Evolutionary conservation across 306 rosid species (phyloP).

Genomic region (Glycyrrhiza uralensis): DNA sequence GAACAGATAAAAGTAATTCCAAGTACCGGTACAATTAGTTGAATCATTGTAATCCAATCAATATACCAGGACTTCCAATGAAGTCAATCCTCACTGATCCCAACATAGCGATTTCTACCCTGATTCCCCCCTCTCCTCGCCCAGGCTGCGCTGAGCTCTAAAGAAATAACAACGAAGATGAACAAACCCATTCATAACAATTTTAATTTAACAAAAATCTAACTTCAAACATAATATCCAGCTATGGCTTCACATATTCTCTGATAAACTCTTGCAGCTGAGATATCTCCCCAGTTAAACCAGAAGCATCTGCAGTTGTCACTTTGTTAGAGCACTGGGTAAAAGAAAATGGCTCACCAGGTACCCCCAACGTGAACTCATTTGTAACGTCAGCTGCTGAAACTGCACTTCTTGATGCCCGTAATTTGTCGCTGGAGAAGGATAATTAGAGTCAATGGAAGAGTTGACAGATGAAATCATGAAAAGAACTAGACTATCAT

Average conservation of each 20-base stretch:
- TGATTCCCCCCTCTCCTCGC: not conserved
- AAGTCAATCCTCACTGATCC: conserved; percentile 11
- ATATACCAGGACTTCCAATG: not conserved
- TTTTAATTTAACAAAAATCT: not conserved
- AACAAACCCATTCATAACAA: not conserved
- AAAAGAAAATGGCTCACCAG: conserved; percentile 69
- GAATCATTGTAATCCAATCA: conserved; percentile 6
- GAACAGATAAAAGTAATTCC: conserved; percentile 7
- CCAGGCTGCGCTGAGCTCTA: conserved; percentile 8
- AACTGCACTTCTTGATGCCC: conserved; percentile 78
- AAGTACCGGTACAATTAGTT: conserved; percentile 5
- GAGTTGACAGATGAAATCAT: not conserved
- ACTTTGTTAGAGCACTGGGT: conserved; percentile 79
- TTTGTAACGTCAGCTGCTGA: conserved; percentile 73
- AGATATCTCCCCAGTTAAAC: conserved; percentile 65
- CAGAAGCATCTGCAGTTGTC: conserved; percentile 74
- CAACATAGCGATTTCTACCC: not conserved
- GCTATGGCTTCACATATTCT: conserved; percentile 51
- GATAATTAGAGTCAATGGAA: conserved; percentile 7
- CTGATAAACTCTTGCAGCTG: conserved; percentile 74
- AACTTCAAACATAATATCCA: conserved; percentile 11
- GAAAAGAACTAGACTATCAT: not conserved
- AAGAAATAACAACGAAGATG: not conserved
- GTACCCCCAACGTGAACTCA: conserved; percentile 73
- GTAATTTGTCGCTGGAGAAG: conserved; percentile 69